Conservation (phyloP, 805 yeast species). For the Alloascoidea africana region DNA sequence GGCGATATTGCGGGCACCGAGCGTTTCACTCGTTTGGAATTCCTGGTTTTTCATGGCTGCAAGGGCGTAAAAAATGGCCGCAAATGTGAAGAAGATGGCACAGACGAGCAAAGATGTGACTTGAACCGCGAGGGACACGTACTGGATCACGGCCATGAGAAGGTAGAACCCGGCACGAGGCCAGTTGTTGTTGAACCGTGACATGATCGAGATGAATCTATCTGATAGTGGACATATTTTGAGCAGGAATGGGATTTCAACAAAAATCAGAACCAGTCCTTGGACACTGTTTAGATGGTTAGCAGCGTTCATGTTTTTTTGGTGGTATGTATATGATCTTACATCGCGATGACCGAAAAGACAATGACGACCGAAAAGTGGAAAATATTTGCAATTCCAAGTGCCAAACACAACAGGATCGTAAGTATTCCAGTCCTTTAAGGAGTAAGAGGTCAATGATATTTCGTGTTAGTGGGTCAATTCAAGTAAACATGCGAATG, state of each 20-base stretch:
- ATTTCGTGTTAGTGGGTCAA: too few species aligned
- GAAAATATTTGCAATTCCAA: conserved; percentile 90
- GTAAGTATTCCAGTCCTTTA: conserved; percentile 62
- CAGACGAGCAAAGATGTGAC: conserved; percentile 73
- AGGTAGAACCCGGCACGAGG: conserved; percentile 76
- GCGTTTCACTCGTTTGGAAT: conserved; percentile 52
- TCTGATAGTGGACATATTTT: conserved; percentile 89
- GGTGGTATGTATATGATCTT: conserved; percentile 12
- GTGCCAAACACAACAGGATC: conserved; percentile 65
- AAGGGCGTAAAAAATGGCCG: conserved; percentile 54
- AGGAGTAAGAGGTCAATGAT: background rate
- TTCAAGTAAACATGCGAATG: too few species aligned
- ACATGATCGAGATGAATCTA: conserved; percentile 55
- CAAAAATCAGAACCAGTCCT: conserved; percentile 68
- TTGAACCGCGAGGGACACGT: conserved; percentile 52
- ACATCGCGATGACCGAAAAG: conserved; percentile 61
- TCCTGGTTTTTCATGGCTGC: conserved; percentile 79
- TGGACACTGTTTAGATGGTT: conserved; percentile 34
- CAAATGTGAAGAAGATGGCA: conserved; percentile 61
- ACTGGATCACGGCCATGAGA: conserved; percentile 65
- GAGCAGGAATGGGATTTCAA: conserved; percentile 83
- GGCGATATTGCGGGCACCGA: conserved; percentile 41
- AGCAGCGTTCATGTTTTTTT: background rate
- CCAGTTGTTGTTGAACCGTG: conserved; percentile 71
- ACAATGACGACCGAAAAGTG: conserved; percentile 73